Evolutionary conservation across 2,329 filamentous ascomycete species (phyloP).

Genomic region (Arthrinium puccinioides): DNA sequence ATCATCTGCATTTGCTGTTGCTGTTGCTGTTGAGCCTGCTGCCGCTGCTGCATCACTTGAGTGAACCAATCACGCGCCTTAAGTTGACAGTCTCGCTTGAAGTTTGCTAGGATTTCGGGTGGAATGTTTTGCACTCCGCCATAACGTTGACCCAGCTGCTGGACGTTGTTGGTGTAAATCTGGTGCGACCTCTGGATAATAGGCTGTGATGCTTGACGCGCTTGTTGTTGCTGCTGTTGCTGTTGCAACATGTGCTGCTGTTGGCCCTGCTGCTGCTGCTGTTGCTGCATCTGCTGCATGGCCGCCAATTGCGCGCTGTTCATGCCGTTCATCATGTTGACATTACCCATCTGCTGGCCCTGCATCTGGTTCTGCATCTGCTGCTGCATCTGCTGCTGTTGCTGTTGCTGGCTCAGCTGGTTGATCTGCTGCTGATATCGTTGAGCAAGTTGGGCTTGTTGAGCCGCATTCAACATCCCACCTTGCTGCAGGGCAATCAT

Average conservation of each 20-base stretch:
- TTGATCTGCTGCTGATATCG: conserved; percentile 26
- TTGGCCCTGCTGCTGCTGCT: conserved; percentile 21
- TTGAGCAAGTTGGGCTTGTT: conserved; percentile 30
- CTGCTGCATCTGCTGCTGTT: conserved; percentile 30
- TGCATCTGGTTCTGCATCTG: conserved; percentile 25
- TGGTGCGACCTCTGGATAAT: neutral
- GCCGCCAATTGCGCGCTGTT: conserved; percentile 21
- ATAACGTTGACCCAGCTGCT: conserved; percentile 27
- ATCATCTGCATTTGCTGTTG: conserved; percentile 29
- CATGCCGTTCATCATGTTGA: conserved; percentile 33
- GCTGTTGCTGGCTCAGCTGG: conserved; percentile 33
- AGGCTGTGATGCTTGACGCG: conserved; percentile 5
- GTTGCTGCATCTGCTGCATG: conserved; percentile 25
- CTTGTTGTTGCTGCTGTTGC: conserved; percentile 13
- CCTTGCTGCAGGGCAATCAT: conserved; percentile 23
- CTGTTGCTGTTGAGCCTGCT: conserved; percentile 12
- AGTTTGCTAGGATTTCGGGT: conserved; percentile 32
- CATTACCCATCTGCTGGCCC: conserved; percentile 34
- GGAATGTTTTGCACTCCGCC: conserved; percentile 39
- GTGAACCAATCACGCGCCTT: conserved; percentile 24
- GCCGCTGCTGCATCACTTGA: conserved; percentile 10
- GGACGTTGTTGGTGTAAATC: conserved; percentile 11
- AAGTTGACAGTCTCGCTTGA: conserved; percentile 33
- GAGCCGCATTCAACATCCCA: conserved; percentile 28
- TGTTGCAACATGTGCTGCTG: conserved; percentile 16